Percentiles rank a stretch among this genome's conserved stretches.
Evolutionary conservation across 495 filamentous ascomycete species (phyloP).

Genomic region (Hypoxylon crocopeplum): DNA sequence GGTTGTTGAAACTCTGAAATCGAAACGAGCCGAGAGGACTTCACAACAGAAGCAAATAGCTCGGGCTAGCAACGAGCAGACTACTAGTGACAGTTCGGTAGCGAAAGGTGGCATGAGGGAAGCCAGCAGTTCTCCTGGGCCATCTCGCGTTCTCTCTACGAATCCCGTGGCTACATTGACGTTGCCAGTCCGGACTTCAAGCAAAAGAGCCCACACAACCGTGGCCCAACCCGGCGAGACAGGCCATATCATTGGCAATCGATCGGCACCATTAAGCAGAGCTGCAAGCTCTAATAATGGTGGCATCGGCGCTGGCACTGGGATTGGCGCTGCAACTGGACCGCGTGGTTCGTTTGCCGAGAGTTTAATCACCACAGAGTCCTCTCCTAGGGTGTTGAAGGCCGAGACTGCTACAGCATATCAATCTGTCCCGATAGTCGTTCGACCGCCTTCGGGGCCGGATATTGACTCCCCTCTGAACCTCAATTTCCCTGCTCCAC

Average conservation of each 20-base stretch:
- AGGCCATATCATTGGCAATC: neutral
- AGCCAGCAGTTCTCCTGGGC: neutral
- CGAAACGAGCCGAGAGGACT: neutral
- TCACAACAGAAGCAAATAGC: conserved; percentile 1
- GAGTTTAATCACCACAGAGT: conserved; percentile 36
- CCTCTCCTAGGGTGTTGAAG: conserved; percentile 30
- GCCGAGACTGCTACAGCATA: conserved; percentile 37
- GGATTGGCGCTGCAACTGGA: neutral
- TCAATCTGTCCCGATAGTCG: conserved; percentile 38
- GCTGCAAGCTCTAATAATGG: conserved; percentile 6
- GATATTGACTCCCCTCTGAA: conserved; percentile 30
- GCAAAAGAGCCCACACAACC: conserved; percentile 16
- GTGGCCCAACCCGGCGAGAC: neutral
- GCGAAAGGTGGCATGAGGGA: neutral
- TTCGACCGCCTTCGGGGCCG: conserved; percentile 16
- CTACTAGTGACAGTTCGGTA: neutral
- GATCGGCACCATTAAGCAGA: conserved; percentile 2
- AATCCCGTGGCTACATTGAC: conserved; percentile 4
- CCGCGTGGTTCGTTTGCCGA: conserved; percentile 34
- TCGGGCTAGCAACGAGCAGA: neutral
- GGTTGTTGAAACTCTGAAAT: conserved; percentile 5
- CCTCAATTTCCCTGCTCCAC: conserved; percentile 26
- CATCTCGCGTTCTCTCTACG: conserved; percentile 1
- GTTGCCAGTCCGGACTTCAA: conserved; percentile 38
- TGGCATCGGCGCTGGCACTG: neutral